phyloP scores from a whole-genome alignment of 2,329 filamentous ascomycete species.

The Knufia fluminis region DNA sequence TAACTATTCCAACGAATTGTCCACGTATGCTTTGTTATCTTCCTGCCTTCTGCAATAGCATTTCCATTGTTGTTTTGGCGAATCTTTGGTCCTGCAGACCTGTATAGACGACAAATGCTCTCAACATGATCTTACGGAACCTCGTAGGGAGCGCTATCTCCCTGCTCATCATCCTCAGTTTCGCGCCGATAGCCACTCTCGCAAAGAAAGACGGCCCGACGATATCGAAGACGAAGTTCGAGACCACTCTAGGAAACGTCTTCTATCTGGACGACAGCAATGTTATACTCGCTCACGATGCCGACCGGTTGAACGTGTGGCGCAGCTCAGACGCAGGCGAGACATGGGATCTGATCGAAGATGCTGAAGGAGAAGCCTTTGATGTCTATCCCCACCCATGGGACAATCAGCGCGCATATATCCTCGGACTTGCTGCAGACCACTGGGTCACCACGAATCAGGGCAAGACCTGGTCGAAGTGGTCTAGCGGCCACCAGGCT shows the following conservation, averaged over 20 bases:
- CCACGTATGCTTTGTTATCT: constrained; percentile 6
- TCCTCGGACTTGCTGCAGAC: constrained; percentile 56
- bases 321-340: constrained; percentile 73
- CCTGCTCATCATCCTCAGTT: constrained; percentile 7
- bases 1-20: background rate
- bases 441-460: constrained; percentile 80
- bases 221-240: constrained; percentile 57
- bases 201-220: constrained; percentile 56
- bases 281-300: constrained; percentile 65
- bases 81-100: background rate
- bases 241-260: constrained; percentile 57
- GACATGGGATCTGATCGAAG: constrained; percentile 59
- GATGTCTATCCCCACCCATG: constrained; percentile 67
- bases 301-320: constrained; percentile 55
- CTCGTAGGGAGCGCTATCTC: constrained; percentile 11
- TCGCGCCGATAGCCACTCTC: constrained; percentile 6
- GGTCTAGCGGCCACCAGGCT: constrained; percentile 35
- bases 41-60: background rate
- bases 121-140: constrained; percentile 5
- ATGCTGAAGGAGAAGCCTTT: constrained; percentile 51
- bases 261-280: constrained; percentile 91
- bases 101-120: background rate
- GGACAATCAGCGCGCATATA: constrained; percentile 69
- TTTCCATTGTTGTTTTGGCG: background rate
- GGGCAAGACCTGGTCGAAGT: constrained; percentile 71